A percentile compares a stretch with the other conserved stretches of the same genome.
phyloP scores from a whole-genome alignment of 73 alveolate genomes.

The Loxodes magnus region DNA sequence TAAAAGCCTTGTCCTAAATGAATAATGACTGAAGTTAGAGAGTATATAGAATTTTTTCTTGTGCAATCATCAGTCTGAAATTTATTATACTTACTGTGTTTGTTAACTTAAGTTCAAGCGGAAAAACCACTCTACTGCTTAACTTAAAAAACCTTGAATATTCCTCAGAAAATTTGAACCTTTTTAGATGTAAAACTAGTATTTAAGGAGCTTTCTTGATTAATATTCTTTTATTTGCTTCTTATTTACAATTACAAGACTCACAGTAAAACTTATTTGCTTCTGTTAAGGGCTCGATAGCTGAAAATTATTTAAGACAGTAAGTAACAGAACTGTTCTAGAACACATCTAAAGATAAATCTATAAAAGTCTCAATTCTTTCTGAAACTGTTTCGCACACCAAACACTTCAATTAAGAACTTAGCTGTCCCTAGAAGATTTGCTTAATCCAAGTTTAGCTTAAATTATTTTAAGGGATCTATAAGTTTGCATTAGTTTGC shows the following conservation, averaged over 20 bases:
- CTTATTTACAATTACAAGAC: constrained; percentile 49
- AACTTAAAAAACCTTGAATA: constrained; percentile 30
- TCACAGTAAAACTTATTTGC: constrained; percentile 72
- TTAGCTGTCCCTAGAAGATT: constrained; percentile 55
- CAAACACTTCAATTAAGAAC: constrained; percentile 38
- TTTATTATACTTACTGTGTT: no score
- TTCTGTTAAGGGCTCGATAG: constrained; percentile 43
- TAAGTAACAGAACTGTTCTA: constrained; percentile 39
- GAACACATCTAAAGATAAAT: constrained; percentile 59
- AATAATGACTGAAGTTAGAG: constrained; percentile 45
- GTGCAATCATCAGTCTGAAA: constrained; percentile 14
- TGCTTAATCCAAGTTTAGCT: constrained; percentile 29
- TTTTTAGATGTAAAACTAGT: constrained; percentile 61
- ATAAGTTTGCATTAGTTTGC: constrained; percentile 7
- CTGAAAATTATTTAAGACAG: constrained; percentile 48
- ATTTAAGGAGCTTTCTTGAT: constrained; percentile 56
- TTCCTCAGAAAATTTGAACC: constrained; percentile 53
- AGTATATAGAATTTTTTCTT: constrained; percentile 48
- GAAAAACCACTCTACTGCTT: constrained; percentile 28
- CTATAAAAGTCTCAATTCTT: constrained; percentile 52
- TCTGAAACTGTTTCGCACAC: constrained; percentile 37
- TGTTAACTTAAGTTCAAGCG: constrained; percentile 26
- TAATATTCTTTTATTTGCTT: constrained; percentile 46
- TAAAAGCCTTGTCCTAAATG: constrained; percentile 66
- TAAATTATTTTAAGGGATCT: background rate